These are phyloP conservation scores for Penicillium sp. DNA, from an alignment of 2,329 filamentous ascomycete genomes.

Conservation along the genomic window DNA sequence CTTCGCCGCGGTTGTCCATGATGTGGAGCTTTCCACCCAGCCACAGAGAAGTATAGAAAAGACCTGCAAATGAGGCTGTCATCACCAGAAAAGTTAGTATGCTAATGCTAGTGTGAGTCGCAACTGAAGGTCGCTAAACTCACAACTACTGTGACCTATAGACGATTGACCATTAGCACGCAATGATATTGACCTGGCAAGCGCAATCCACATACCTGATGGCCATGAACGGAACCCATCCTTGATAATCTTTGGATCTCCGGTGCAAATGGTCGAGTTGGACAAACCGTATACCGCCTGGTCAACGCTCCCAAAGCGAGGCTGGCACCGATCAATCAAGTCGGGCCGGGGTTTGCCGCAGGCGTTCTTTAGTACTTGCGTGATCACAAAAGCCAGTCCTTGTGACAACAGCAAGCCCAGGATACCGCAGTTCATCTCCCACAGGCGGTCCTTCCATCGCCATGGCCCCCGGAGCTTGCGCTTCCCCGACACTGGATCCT, in stretches of 20 bases:
- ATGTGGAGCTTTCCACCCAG: constrained; percentile 62
- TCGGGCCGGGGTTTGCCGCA: constrained; percentile 62
- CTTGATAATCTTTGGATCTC: constrained; percentile 53
- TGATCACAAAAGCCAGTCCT: constrained; percentile 59
- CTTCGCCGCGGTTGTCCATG: constrained; percentile 61
- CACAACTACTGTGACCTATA: constrained; percentile 55
- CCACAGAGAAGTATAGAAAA: constrained; percentile 62
- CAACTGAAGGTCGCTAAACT: constrained; percentile 5
- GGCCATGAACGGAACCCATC: constrained; percentile 63
- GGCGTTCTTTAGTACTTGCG: constrained; percentile 59
- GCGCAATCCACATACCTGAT: constrained; percentile 43
- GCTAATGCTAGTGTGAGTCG: too few relatives aligned
- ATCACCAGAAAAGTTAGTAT: constrained; percentile 21
- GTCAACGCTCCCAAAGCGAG: constrained; percentile 39
- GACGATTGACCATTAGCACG: background rate
- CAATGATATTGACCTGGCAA: background rate
- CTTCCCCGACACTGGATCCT: constrained; percentile 36
- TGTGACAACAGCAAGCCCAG: constrained; percentile 58
- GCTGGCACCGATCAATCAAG: constrained; percentile 58
- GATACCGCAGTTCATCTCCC: constrained; percentile 63
- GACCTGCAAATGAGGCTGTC: constrained; percentile 58
- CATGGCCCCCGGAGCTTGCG: constrained; percentile 49
- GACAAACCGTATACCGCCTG: constrained; percentile 44
- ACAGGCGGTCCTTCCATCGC: constrained; percentile 58
- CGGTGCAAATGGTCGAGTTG: constrained; percentile 54